Base-by-base conservation (phyloP, 164 flowering plant genomes). In the Macadamia integrifolia region DNA sequence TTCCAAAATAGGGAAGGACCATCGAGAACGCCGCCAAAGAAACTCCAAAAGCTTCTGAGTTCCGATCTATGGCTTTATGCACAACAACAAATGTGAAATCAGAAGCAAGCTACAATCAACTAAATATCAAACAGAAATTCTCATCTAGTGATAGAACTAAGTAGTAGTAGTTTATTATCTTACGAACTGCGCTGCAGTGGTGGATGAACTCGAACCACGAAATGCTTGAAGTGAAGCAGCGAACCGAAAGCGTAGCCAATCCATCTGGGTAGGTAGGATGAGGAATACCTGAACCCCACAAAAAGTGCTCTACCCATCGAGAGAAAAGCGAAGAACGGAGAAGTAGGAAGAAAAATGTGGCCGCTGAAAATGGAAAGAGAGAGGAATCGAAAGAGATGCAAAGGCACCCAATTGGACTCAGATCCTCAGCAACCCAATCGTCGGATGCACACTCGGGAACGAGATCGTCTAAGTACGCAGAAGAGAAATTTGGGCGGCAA, bases 251-350 rank as follows among this genome's bases (percentile, higher is more conserved):
- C 80, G 58, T 78, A 81, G 10, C 96, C 97, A 62, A 93, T 81
- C 88, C 88, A 89, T 82, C 96, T 87, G 70, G 98, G 97, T 58
- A 93, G 77, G 76, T 89, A 82, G 1, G 97, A 91, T 70, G 92
- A 74, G 87, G 90, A 65, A 91, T 89, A 48, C 97, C 98, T 90
- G 66, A 67, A 80, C 18, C 59, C 68, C 28, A 57, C 23, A 29
- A 55, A 50, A 57, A 6, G 17, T 32, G 65, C 14, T 31, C 3
- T 1, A 59, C 69, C 52, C 31, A 87, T 96, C 98, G 49, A 92
- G 75, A 0, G 98, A 90, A 74, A 93, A 93, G 60, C 98, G 97
- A 71, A 93, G 92, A 70, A 93, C 98, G 13, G 97, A 93, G 82
- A 93, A 87, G 61, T 6, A 31, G 13, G 53, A 58, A 44, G 58